These are phyloP conservation scores for Nakazawaea siamensis DNA, from an alignment of 805 yeast species.

Conservation along the genomic window DNA sequence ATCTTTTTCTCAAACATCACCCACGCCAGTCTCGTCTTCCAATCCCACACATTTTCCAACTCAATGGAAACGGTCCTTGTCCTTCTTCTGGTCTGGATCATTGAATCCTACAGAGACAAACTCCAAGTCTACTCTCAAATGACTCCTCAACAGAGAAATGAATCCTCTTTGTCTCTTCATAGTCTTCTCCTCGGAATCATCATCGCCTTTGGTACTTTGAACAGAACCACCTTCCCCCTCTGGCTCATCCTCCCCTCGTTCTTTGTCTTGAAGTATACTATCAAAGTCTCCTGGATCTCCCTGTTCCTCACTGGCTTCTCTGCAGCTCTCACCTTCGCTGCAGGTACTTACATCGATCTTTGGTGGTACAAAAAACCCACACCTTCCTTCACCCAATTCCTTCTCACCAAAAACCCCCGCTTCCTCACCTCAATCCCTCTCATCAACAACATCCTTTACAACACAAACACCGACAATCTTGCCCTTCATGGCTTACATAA, in stretches of 20 bases:
- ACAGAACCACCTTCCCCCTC: constrained; percentile 75
- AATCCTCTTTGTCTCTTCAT: neutral
- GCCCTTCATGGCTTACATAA: constrained; percentile 80
- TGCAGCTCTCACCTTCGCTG: constrained; percentile 24
- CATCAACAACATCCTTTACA: constrained; percentile 67
- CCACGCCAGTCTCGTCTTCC: constrained; percentile 71
- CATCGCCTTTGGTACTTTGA: constrained; percentile 65
- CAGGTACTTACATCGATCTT: constrained; percentile 50
- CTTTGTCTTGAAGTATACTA: constrained; percentile 34
- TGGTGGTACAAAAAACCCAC: constrained; percentile 13
- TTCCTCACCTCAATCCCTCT: constrained; percentile 51
- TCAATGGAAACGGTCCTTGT: constrained; percentile 63
- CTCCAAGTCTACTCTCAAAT: constrained; percentile 11
- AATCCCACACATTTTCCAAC: constrained; percentile 86
- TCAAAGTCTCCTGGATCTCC: constrained; percentile 21
- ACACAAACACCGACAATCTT: constrained; percentile 49
- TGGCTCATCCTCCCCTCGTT: constrained; percentile 62
- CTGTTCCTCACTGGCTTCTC: constrained; percentile 26
- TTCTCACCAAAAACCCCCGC: constrained; percentile 5
- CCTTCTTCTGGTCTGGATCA: constrained; percentile 38
- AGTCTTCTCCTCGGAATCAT: constrained; percentile 34
- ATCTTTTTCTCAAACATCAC: constrained; percentile 43
- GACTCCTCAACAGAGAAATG: neutral
- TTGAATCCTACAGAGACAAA: constrained; percentile 25
- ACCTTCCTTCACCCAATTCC: neutral